Evolutionary conservation across 345 rosid species (phyloP).

Genomic region (Gossypium turneri): DNA sequence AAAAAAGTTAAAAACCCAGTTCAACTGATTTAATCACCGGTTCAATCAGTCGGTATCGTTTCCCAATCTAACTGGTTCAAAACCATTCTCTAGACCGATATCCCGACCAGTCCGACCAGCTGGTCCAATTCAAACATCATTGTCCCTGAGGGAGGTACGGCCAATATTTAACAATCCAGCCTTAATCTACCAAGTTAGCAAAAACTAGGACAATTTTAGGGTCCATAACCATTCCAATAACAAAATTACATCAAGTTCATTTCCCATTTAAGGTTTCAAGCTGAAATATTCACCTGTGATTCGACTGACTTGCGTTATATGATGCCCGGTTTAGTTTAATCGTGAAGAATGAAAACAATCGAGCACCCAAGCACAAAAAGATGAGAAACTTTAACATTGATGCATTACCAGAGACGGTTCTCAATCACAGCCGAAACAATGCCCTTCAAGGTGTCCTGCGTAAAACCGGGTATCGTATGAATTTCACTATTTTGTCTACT

Average conservation of each 20-base stretch:
- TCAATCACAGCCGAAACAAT: constrained; percentile 61
- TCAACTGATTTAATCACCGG: too few species aligned
- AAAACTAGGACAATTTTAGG: background rate
- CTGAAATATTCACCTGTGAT: background rate
- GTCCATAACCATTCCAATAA: background rate
- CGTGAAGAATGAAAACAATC: background rate
- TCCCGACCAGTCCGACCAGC: too few species aligned
- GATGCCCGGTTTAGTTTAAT: background rate
- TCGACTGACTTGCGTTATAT: background rate
- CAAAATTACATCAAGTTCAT: background rate
- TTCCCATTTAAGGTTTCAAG: background rate
- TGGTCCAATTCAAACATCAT: too few species aligned
- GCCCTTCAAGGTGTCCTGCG: constrained; percentile 80
- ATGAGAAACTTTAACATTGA: background rate
- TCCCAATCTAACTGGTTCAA: too few species aligned
- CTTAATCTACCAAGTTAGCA: background rate
- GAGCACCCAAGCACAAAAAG: background rate
- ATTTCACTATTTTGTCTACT: background rate
- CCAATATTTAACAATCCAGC: too few species aligned
- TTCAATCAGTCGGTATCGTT: too few species aligned
- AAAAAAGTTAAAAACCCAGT: too few species aligned
- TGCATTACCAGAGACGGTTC: constrained; percentile 62
- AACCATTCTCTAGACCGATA: too few species aligned
- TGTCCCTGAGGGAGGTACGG: too few species aligned
- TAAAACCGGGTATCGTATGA: background rate